Conservation (phyloP, 306 rosid genomes). For the Adenanthera pavonina region DNA sequence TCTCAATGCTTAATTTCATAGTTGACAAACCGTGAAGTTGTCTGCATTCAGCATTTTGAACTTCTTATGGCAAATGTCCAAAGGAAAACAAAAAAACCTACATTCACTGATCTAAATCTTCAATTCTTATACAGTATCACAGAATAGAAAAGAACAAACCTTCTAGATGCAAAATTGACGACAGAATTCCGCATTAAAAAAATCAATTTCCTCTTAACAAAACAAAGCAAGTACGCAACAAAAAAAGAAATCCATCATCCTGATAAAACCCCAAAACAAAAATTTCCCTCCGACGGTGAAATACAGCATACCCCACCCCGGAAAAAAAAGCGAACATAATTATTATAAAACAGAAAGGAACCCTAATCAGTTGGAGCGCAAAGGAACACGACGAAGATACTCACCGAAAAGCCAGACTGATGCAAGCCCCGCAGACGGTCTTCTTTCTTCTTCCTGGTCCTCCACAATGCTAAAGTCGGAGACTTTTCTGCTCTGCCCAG, state of each 20-base stretch:
- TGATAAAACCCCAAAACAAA: not conserved
- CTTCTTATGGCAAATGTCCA: slow-evolving; percentile 13
- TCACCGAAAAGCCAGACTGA: slow-evolving; percentile 54
- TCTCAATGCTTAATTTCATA: slow-evolving; percentile 19
- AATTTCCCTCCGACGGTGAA: slow-evolving; percentile 4
- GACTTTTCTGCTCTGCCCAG: slow-evolving; percentile 16
- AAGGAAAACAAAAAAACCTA: not conserved
- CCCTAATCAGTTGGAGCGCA: slow-evolving; percentile 37
- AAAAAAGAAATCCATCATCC: not conserved
- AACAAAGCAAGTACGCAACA: not conserved
- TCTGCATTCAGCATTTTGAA: slow-evolving; percentile 34
- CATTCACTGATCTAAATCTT: slow-evolving; percentile 28
- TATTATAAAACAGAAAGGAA: not conserved
- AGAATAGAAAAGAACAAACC: not conserved
- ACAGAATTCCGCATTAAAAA: slow-evolving; percentile 16
- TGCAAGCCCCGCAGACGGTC: slow-evolving; percentile 6
- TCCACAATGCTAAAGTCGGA: slow-evolving; percentile 21
- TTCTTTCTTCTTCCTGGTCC: slow-evolving; percentile 16
- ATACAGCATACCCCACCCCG: not conserved
- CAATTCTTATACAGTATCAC: slow-evolving; percentile 2
- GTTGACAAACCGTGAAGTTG: slow-evolving; percentile 23
- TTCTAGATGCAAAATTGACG: not conserved
- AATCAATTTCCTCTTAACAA: not conserved
- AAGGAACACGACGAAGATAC: slow-evolving; percentile 8
- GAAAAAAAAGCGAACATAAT: not conserved